Percentiles rank a stretch among this genome's conserved stretches.
Conservation (phyloP, 192 early-diverging fungal genomes). For the Coemansia sp. region DNA sequence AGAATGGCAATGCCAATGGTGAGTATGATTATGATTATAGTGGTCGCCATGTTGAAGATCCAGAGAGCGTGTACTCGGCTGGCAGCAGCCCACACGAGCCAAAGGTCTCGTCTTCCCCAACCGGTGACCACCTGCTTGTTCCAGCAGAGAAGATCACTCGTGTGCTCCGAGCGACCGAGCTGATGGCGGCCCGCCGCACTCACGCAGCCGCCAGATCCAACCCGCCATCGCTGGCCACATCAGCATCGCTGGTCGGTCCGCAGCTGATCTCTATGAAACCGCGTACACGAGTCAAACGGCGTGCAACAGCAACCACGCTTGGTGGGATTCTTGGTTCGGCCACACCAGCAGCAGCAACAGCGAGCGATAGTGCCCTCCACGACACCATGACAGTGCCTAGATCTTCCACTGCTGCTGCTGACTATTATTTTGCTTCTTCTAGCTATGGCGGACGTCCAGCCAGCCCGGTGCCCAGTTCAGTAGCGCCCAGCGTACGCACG, state of each 20-base stretch:
- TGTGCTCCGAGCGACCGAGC: constrained; percentile 44
- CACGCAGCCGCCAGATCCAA: constrained; percentile 11
- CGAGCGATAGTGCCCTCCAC: neutral
- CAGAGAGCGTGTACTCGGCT: neutral
- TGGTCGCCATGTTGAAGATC: neutral
- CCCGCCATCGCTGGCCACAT: constrained; percentile 6
- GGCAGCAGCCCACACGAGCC: neutral
- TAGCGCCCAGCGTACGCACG: constrained; percentile 28
- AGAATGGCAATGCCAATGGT: neutral
- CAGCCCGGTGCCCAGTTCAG: constrained; percentile 29
- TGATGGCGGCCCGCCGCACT: constrained; percentile 38
- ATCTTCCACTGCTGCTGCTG: neutral
- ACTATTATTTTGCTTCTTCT: constrained; percentile 26
- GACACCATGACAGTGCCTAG: neutral
- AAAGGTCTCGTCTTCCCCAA: constrained; percentile 6
- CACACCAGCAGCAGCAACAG: neutral
- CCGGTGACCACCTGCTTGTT: neutral
- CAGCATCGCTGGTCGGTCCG: neutral
- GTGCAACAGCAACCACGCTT: constrained; percentile 35
- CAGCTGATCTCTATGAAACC: constrained; percentile 23
- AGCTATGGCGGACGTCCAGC: constrained; percentile 28
- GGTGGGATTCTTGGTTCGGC: constrained; percentile 3
- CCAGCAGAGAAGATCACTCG: constrained; percentile 31
- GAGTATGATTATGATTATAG: neutral
- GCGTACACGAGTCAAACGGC: constrained; percentile 17